phyloP scores from a whole-genome alignment of 2,329 filamentous ascomycete species.

The Coleophoma crateriformis region DNA sequence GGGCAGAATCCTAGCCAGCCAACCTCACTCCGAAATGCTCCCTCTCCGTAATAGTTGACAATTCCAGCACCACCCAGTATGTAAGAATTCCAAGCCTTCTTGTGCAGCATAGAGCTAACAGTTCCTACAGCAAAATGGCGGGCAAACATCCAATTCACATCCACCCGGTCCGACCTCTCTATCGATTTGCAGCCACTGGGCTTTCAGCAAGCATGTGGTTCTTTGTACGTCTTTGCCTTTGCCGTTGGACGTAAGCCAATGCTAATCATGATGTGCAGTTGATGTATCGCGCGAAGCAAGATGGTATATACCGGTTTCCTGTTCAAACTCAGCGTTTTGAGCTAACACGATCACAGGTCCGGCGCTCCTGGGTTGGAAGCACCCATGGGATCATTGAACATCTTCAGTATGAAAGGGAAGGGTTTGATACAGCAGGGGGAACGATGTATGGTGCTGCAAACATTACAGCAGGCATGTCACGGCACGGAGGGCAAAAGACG shows the following conservation, averaged over 20 bases:
- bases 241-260: slow-evolving; percentile 7
- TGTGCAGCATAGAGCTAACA: neutral
- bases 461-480: neutral
- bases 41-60: neutral
- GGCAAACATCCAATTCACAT: slow-evolving; percentile 48
- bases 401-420: neutral
- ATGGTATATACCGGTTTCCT: slow-evolving; percentile 48
- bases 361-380: slow-evolving; percentile 85
- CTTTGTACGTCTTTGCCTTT: slow-evolving; percentile 61
- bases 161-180: slow-evolving; percentile 61
- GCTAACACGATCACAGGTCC: slow-evolving; percentile 42
- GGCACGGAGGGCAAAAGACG: neutral
- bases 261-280: slow-evolving; percentile 48
- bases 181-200: slow-evolving; percentile 80
- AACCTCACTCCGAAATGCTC: neutral
- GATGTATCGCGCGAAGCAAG: slow-evolving; percentile 95
- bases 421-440: neutral
- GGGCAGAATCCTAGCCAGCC: too few species aligned
- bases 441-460: neutral
- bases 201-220: slow-evolving; percentile 99
- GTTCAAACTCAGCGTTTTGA: neutral
- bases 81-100: neutral
- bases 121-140: slow-evolving; percentile 15
- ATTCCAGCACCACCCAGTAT: neutral
- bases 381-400: slow-evolving; percentile 87